These are phyloP conservation scores for Maudiozyma pseudohumilis DNA, from an alignment of 805 yeast genomes.

Conservation along the genomic window DNA sequence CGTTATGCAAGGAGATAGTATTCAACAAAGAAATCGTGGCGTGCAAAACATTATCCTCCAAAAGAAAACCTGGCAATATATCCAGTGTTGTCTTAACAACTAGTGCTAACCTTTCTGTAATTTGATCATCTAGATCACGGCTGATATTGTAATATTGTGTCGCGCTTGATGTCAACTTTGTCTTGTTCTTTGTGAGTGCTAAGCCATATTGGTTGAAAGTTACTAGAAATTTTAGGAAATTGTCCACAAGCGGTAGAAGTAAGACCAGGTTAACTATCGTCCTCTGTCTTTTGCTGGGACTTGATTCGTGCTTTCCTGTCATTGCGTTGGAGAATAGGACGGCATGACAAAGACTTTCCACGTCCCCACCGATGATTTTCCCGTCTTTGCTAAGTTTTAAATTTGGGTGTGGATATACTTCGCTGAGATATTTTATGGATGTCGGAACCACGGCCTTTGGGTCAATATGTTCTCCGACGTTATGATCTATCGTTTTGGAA, in stretches of 20 bases:
- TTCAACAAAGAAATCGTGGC: slow-evolving; percentile 45
- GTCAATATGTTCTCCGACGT: neutral
- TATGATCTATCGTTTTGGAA: neutral
- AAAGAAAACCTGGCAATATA: slow-evolving; percentile 57
- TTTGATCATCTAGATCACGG: slow-evolving; percentile 28
- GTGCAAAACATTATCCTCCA: slow-evolving; percentile 53
- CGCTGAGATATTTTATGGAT: slow-evolving; percentile 30
- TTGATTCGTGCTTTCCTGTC: neutral
- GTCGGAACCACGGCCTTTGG: neutral
- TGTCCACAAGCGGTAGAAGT: slow-evolving; percentile 47
- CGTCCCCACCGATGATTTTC: slow-evolving; percentile 42
- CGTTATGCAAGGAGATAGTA: slow-evolving; percentile 37
- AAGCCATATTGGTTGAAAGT: slow-evolving; percentile 37
- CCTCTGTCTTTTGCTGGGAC: slow-evolving; percentile 5
- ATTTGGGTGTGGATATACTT: slow-evolving; percentile 53
- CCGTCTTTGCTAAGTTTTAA: slow-evolving; percentile 40
- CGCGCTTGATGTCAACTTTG: slow-evolving; percentile 15
- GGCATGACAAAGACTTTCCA: slow-evolving; percentile 72
- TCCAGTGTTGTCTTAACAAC: slow-evolving; percentile 48
- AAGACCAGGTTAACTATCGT: slow-evolving; percentile 33
- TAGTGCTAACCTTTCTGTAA: slow-evolving; percentile 42
- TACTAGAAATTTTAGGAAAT: slow-evolving; percentile 35
- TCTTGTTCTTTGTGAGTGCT: slow-evolving; percentile 25
- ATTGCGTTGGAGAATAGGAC: slow-evolving; percentile 36
- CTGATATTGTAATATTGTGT: slow-evolving; percentile 23